Percentiles rank a stretch among this genome's conserved stretches.
These are phyloP conservation scores for Yamadazyma buinensis DNA, from an alignment of 1,139 yeast genomes.

Conservation along the genomic window DNA sequence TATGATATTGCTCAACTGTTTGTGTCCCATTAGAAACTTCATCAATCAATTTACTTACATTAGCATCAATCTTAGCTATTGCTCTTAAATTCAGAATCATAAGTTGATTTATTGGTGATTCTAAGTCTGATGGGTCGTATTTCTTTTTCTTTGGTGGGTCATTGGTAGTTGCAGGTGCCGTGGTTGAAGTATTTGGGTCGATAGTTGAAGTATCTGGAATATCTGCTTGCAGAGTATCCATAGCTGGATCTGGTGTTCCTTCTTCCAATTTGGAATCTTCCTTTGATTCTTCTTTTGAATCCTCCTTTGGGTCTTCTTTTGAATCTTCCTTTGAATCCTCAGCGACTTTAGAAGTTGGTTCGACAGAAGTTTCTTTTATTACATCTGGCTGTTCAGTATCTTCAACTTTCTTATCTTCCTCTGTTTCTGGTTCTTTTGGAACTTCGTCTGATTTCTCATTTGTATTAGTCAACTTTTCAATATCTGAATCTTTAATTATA, in stretches of 20 bases:
- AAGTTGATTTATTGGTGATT: slow-evolving; percentile 49
- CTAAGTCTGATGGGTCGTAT: slow-evolving; percentile 7
- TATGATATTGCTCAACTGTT: slow-evolving; percentile 60
- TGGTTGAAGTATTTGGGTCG: neutral
- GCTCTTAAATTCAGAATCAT: slow-evolving; percentile 82
- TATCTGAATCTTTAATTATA: neutral
- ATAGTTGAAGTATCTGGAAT: too few species aligned
- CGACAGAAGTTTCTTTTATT: neutral
- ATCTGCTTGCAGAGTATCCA: too few species aligned
- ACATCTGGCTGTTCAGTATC: neutral
- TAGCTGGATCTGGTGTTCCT: neutral
- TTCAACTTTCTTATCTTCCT: neutral
- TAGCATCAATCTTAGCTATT: slow-evolving; percentile 70
- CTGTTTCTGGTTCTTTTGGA: slow-evolving; percentile 1
- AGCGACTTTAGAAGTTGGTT: neutral
- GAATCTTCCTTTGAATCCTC: neutral
- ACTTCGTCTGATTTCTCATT: neutral
- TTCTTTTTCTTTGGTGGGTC: slow-evolving; percentile 3
- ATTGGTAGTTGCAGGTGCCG: neutral
- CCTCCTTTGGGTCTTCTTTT: neutral
- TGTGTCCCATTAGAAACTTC: slow-evolving; percentile 83
- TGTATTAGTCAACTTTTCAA: slow-evolving; percentile 3
- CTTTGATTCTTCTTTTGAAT: neutral
- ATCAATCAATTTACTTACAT: slow-evolving; percentile 69
- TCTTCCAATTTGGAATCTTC: neutral